These are phyloP conservation scores for Tuber magnatum DNA, from an alignment of 495 filamentous ascomycete genomes.

Conservation along the genomic window DNA sequence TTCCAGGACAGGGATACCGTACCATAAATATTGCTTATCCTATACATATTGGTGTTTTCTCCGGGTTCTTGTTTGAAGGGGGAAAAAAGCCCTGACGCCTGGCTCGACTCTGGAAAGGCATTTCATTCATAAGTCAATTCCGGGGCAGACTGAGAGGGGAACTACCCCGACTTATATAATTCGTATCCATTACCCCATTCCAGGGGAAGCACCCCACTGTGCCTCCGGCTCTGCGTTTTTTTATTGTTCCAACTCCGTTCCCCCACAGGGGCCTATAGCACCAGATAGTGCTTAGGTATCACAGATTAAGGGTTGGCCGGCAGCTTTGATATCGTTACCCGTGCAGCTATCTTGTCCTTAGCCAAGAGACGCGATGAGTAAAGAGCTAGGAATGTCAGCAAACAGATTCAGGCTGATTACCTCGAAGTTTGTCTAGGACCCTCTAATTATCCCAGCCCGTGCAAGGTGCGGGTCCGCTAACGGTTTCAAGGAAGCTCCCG, in stretches of 20 bases:
- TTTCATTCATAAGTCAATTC: background rate
- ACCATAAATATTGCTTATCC: constrained; percentile 48
- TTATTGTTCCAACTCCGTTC: background rate
- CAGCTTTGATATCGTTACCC: background rate
- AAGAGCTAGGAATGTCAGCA: background rate
- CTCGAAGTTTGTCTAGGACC: background rate
- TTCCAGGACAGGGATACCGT: constrained; percentile 5
- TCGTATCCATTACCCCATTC: background rate
- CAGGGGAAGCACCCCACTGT: background rate
- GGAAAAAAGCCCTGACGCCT: background rate
- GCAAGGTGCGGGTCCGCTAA: too few species aligned
- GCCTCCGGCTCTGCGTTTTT: background rate
- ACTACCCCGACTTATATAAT: background rate
- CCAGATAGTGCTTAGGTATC: background rate
- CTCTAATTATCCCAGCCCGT: background rate
- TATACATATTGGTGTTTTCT: constrained; percentile 43
- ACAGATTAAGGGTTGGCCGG: background rate
- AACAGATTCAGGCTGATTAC: background rate
- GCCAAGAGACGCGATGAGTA: background rate
- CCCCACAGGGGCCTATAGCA: background rate
- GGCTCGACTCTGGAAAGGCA: background rate
- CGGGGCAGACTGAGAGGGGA: background rate
- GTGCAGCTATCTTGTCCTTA: background rate
- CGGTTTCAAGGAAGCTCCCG: background rate
- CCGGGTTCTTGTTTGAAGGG: constrained; percentile 3